A percentile compares a stretch with the other conserved stretches of the same genome.
Evolutionary conservation across 495 filamentous ascomycete species (phyloP).

Genomic region (Symbiotaphrina buchneri): DNA sequence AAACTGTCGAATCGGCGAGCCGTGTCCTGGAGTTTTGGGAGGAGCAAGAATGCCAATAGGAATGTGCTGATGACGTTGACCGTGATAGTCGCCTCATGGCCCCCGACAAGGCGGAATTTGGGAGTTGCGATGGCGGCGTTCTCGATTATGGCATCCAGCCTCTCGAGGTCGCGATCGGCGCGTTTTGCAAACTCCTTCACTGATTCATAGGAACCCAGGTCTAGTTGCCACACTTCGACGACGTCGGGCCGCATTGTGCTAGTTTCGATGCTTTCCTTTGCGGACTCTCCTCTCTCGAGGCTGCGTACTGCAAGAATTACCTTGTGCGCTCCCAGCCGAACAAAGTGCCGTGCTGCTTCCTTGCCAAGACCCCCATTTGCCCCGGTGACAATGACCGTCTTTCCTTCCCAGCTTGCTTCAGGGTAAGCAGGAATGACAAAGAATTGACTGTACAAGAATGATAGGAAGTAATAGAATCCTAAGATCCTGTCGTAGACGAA

Average conservation of each 20-base stretch:
- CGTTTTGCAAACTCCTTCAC: slow-evolving; percentile 15
- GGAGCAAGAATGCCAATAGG: slow-evolving; percentile 18
- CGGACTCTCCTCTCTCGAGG: slow-evolving; percentile 17
- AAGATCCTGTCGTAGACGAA: no score
- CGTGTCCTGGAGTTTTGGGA: slow-evolving; percentile 14
- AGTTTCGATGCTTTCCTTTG: slow-evolving; percentile 12
- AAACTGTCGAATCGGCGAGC: slow-evolving; percentile 8
- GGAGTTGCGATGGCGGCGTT: slow-evolving; percentile 1
- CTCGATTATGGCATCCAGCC: slow-evolving; percentile 15
- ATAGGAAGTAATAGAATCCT: no score
- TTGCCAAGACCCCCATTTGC: no score
- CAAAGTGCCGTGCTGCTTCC: slow-evolving; percentile 21
- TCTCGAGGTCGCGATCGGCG: slow-evolving; percentile 11
- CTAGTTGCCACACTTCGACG: slow-evolving; percentile 20
- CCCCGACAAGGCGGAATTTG: slow-evolving; percentile 4
- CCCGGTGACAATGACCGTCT: no score
- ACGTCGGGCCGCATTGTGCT: slow-evolving; percentile 6
- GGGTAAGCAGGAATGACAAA: no score
- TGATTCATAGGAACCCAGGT: slow-evolving; percentile 15
- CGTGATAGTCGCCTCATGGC: slow-evolving; percentile 14
- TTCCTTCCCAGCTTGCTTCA: no score
- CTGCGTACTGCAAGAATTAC: slow-evolving; percentile 24
- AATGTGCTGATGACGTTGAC: slow-evolving; percentile 26
- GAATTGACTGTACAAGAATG: no score
- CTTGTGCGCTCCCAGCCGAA: slow-evolving; percentile 14